These are phyloP conservation scores for Globisporangium spiculum DNA, from an alignment of 352 stramenopile genomes.

Conservation along the genomic window DNA sequence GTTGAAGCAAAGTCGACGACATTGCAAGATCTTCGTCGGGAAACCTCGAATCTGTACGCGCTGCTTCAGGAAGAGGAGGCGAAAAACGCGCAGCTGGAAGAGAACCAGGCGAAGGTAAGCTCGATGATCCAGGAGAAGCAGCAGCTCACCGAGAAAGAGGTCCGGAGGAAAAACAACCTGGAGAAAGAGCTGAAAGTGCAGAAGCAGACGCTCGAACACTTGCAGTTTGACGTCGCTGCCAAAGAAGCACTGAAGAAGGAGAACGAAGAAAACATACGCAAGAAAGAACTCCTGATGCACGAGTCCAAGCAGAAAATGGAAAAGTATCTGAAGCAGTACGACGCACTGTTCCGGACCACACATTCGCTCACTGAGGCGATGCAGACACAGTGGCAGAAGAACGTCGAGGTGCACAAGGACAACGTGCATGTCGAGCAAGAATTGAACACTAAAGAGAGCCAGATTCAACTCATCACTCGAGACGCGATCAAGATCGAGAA, in stretches of 20 bases:
- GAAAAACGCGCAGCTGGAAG: constrained; percentile 57
- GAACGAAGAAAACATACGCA: constrained; percentile 54
- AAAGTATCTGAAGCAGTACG: constrained; percentile 86
- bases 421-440: constrained; percentile 69
- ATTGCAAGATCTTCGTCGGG: constrained; percentile 58
- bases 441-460: constrained; percentile 38
- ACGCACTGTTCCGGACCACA: constrained; percentile 76
- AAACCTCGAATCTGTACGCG: constrained; percentile 63
- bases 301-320: constrained; percentile 88
- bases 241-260: constrained; percentile 51
- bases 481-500: constrained; percentile 76
- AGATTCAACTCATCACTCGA: constrained; percentile 51
- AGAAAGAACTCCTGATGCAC: constrained; percentile 72
- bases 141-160: constrained; percentile 53
- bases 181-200: constrained; percentile 72
- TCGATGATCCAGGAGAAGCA: constrained; percentile 64
- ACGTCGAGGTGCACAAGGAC: constrained; percentile 77
- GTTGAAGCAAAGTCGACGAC: constrained; percentile 68
- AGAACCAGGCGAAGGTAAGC: constrained; percentile 37
- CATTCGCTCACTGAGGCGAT: constrained; percentile 77
- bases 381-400: constrained; percentile 80
- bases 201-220: constrained; percentile 56
- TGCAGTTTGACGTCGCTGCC: constrained; percentile 35
- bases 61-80: constrained; percentile 63
- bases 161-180: constrained; percentile 55